Conservation (phyloP, 768 basidiomycete genomes). For the Exidia glandulosa region DNA sequence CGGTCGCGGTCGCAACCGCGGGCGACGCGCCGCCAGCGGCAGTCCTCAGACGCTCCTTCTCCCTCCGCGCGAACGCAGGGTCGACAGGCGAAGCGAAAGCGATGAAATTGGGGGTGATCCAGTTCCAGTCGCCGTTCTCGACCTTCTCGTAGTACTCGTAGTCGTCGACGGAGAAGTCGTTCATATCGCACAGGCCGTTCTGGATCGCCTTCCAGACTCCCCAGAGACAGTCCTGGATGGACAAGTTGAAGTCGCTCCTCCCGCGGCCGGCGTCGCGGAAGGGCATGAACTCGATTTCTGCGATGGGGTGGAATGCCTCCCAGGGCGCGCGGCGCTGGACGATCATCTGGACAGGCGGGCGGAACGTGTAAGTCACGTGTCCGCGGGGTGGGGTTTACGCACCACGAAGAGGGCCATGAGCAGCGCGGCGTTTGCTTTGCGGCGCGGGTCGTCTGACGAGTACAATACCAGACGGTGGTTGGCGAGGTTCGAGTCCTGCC, state of each 20-base stretch:
- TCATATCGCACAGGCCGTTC: constrained; percentile 86
- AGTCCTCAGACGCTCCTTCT: constrained; percentile 27
- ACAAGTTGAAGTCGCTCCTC: constrained; percentile 84
- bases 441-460: constrained; percentile 72
- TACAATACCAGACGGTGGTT: constrained; percentile 78
- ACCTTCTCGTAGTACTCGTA: constrained; percentile 95
- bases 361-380: neutral
- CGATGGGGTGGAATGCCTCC: constrained; percentile 91
- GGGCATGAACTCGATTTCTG: constrained; percentile 85
- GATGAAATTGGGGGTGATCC: constrained; percentile 85
- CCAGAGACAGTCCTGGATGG: constrained; percentile 86
- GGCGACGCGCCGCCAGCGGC: neutral
- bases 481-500: constrained; percentile 61
- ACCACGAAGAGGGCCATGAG: constrained; percentile 90
- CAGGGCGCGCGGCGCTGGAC: constrained; percentile 82
- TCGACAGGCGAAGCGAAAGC: constrained; percentile 92
- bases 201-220: constrained; percentile 81
- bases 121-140: constrained; percentile 93
- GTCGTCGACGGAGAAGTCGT: constrained; percentile 84
- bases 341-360: constrained; percentile 55
- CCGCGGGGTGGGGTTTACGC: constrained; percentile 20
- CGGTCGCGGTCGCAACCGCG: constrained; percentile 30
- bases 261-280: constrained; percentile 94
- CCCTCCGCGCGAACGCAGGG: constrained; percentile 49
- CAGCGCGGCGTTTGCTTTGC: constrained; percentile 91